These are phyloP conservation scores for Coemansia reversa DNA, from an alignment of 192 early-diverging fungal species.

Conservation along the genomic window DNA sequence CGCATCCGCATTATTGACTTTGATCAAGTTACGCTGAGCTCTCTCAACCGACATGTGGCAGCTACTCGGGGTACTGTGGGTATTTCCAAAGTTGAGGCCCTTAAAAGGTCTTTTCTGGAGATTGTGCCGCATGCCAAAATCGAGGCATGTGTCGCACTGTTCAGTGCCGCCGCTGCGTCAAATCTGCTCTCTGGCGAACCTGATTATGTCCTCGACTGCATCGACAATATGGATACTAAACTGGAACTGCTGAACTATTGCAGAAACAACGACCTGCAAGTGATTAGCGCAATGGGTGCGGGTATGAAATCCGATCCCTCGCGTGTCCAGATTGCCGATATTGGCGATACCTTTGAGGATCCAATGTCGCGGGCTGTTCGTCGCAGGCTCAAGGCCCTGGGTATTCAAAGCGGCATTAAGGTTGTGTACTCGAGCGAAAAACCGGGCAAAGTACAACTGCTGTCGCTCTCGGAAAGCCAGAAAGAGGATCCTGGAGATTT, in stretches of 20 bases:
- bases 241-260: slow-evolving; percentile 86
- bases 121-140: slow-evolving; percentile 79
- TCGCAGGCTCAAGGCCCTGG: slow-evolving; percentile 65
- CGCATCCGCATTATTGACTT: slow-evolving; percentile 91
- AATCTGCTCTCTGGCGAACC: slow-evolving; percentile 70
- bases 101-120: slow-evolving; percentile 69
- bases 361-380: slow-evolving; percentile 87
- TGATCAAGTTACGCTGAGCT: slow-evolving; percentile 93
- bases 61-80: slow-evolving; percentile 89
- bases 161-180: slow-evolving; percentile 66
- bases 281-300: slow-evolving; percentile 95
- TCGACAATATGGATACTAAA: slow-evolving; percentile 97
- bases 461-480: slow-evolving; percentile 86
- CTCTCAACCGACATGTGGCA: slow-evolving; percentile 93
- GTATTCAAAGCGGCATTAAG: slow-evolving; percentile 77
- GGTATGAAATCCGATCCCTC: slow-evolving; percentile 98
- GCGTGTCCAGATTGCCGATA: slow-evolving; percentile 93
- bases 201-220: slow-evolving; percentile 83
- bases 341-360: slow-evolving; percentile 92
- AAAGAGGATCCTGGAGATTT: slow-evolving; percentile 85
- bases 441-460: slow-evolving; percentile 82
- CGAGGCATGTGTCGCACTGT: slow-evolving; percentile 77
- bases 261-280: slow-evolving; percentile 64
- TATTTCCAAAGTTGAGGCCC: slow-evolving; percentile 76
- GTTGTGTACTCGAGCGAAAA: slow-evolving; percentile 97